phyloP scores from a whole-genome alignment of 345 rosid genomes.

The Bretschneidera sinensis region DNA sequence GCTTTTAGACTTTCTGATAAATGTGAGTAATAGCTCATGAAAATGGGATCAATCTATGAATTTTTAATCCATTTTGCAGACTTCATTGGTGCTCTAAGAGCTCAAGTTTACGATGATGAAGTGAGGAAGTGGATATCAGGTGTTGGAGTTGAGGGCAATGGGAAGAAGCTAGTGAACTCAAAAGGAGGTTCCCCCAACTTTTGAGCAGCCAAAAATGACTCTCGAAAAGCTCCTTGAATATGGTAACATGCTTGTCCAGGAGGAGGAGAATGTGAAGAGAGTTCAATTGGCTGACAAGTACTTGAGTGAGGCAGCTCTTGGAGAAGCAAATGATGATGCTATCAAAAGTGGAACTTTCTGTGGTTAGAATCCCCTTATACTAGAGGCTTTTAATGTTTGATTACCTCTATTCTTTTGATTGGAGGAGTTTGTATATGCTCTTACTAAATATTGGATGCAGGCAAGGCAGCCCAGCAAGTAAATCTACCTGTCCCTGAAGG shows the following conservation, averaged over 20 bases:
- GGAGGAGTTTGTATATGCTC: neutral
- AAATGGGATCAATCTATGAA: neutral
- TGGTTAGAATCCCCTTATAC: slow-evolving; percentile 34
- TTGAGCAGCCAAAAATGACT: slow-evolving; percentile 77
- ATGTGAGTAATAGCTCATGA: neutral
- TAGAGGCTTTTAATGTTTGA: too few species aligned
- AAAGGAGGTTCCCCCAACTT: slow-evolving; percentile 68
- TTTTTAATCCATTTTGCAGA: slow-evolving; percentile 30
- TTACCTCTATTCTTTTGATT: neutral
- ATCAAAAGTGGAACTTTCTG: slow-evolving; percentile 67
- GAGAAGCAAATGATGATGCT: slow-evolving; percentile 73
- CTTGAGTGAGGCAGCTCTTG: slow-evolving; percentile 81
- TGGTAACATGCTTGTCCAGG: slow-evolving; percentile 81
- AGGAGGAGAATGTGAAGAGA: slow-evolving; percentile 94
- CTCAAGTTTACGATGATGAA: slow-evolving; percentile 93
- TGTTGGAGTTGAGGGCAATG: slow-evolving; percentile 54
- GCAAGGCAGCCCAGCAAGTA: slow-evolving; percentile 82
- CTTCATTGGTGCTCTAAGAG: slow-evolving; percentile 92
- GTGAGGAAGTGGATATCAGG: slow-evolving; percentile 81
- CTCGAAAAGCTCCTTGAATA: slow-evolving; percentile 70
- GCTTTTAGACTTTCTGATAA: too few species aligned
- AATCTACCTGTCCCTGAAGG: slow-evolving; percentile 75
- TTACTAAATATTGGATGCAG: slow-evolving; percentile 27
- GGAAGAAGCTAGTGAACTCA: slow-evolving; percentile 91
- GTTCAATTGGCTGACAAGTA: slow-evolving; percentile 93